Percentiles rank a stretch among this genome's conserved stretches.
These are phyloP conservation scores for Entonaema liquescens DNA, from an alignment of 495 filamentous ascomycete genomes.

Conservation along the genomic window DNA sequence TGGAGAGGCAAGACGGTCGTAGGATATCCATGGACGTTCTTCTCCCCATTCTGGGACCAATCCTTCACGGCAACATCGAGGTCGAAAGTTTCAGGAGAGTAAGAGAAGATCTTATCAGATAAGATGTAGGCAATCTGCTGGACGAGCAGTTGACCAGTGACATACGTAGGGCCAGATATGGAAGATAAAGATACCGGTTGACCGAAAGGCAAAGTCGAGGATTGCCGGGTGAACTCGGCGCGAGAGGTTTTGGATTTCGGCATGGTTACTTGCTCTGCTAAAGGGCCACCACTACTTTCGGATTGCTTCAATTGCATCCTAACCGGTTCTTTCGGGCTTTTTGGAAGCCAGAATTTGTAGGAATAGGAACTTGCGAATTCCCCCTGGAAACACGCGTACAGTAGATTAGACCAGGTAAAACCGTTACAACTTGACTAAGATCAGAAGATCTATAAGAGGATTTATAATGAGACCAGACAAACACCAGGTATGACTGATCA, in stretches of 20 bases:
- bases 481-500: slow-evolving; percentile 4
- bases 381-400: slow-evolving; percentile 33
- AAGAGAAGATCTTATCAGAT: slow-evolving; percentile 95
- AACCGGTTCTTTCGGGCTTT: slow-evolving; percentile 18
- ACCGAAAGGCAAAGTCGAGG: slow-evolving; percentile 69
- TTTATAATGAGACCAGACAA: slow-evolving; percentile 18
- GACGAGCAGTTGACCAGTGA: slow-evolving; percentile 87
- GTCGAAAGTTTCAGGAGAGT: slow-evolving; percentile 92
- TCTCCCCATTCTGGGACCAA: slow-evolving; percentile 72
- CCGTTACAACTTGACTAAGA: slow-evolving; percentile 6
- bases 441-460: neutral
- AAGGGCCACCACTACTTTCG: slow-evolving; percentile 34
- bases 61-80: slow-evolving; percentile 80
- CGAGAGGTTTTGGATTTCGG: slow-evolving; percentile 41
- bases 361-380: slow-evolving; percentile 34
- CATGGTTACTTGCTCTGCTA: slow-evolving; percentile 41
- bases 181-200: slow-evolving; percentile 66
- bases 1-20: slow-evolving; percentile 83
- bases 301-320: slow-evolving; percentile 41
- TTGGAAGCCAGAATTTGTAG: slow-evolving; percentile 30
- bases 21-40: slow-evolving; percentile 82
- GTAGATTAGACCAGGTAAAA: slow-evolving; percentile 33
- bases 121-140: slow-evolving; percentile 95
- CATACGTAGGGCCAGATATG: slow-evolving; percentile 88
- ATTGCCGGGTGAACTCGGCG: slow-evolving; percentile 52